Evolutionary conservation across 768 basidiomycete genomes (phyloP).

Genomic region (Porphyrellus cyaneotinctus): DNA sequence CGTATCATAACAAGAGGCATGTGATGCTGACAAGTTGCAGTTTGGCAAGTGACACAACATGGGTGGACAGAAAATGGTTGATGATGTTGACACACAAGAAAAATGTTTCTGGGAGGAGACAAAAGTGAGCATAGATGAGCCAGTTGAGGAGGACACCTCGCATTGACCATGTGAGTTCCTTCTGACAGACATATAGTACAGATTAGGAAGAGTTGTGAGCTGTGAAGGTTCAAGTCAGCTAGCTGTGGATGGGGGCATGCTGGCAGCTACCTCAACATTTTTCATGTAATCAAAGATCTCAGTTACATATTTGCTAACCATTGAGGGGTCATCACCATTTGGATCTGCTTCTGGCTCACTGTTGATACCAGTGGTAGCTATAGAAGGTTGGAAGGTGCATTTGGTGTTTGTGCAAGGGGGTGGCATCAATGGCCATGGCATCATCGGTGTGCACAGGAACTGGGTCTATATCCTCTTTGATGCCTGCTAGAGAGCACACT

Average conservation of each 20-base stretch:
- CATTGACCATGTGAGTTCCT: conserved; percentile 85
- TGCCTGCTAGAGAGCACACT: conserved; percentile 23
- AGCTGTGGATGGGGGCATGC: too few species aligned
- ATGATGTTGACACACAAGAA: conserved; percentile 88
- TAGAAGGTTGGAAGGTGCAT: conserved; percentile 31
- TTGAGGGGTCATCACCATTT: conserved; percentile 82
- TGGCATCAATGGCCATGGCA: conserved; percentile 49
- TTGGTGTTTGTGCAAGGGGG: conserved; percentile 13
- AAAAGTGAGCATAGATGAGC: conserved; percentile 86
- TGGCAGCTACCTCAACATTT: conserved; percentile 63
- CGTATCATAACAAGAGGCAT: too few species aligned
- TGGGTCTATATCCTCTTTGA: conserved; percentile 26
- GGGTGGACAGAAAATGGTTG: conserved; percentile 58
- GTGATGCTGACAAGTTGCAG: conserved; percentile 90
- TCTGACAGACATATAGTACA: conserved; percentile 82
- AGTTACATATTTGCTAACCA: conserved; percentile 94
- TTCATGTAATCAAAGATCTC: conserved; percentile 94
- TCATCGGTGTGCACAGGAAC: conserved; percentile 40
- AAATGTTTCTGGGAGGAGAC: conserved; percentile 83
- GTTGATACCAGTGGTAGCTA: conserved; percentile 26
- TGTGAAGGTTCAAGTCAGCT: conserved; percentile 29
- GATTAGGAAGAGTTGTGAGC: conserved; percentile 75
- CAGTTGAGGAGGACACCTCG: conserved; percentile 88
- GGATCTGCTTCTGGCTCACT: conserved; percentile 63
- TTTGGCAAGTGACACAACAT: conserved; percentile 62